Evolutionary conservation across 2,329 filamentous ascomycete genomes (phyloP).

Genomic region (Fusarium pseudoanthophilum): DNA sequence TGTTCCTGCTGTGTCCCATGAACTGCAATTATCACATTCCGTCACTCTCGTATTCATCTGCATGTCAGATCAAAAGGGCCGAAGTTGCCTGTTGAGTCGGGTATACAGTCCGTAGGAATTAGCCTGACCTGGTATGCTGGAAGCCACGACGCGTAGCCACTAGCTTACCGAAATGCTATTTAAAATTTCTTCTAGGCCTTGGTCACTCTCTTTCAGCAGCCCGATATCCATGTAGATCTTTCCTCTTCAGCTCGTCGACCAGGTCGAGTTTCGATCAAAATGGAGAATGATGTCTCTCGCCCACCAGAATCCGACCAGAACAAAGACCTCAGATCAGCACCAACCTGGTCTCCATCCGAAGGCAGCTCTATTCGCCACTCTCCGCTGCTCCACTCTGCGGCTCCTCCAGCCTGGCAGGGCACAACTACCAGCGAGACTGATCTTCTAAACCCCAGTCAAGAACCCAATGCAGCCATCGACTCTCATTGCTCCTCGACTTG

Average conservation of each 20-base stretch:
- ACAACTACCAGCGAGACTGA: background rate
- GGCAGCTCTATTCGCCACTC: background rate
- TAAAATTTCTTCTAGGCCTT: background rate
- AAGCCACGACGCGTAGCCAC: background rate
- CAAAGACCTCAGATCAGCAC: background rate
- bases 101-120: background rate
- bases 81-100: background rate
- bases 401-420: background rate
- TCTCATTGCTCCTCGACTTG: background rate
- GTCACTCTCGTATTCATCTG: background rate
- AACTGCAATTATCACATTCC: background rate
- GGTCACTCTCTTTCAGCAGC: rapidly evolving
- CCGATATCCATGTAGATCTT: background rate
- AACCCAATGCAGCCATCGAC: rapidly evolving
- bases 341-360: background rate
- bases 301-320: background rate
- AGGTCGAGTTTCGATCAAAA: background rate
- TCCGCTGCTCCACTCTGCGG: no score
- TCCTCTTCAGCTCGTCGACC: background rate
- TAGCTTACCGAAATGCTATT: background rate
- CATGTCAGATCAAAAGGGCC: background rate
- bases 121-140: background rate
- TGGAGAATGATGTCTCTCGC: background rate
- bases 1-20: background rate
- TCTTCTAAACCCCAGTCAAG: background rate